Percentiles rank a stretch among this genome's conserved stretches.
phyloP scores from a whole-genome alignment of 805 yeast genomes.

The Metschnikowia similis region DNA sequence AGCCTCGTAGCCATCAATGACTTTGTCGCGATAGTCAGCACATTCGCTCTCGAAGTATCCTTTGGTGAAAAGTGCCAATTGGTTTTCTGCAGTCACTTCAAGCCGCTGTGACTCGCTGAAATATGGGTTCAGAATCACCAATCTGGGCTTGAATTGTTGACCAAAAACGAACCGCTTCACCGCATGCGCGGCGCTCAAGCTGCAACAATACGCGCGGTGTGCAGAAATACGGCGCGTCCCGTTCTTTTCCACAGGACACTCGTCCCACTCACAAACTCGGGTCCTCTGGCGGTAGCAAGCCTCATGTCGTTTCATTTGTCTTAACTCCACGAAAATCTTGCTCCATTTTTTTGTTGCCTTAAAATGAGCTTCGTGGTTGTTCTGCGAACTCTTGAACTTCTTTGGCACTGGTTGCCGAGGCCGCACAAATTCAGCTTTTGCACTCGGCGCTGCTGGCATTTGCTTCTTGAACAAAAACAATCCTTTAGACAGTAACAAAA shows the following conservation, averaged over 20 bases:
- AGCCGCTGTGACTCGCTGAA: background rate
- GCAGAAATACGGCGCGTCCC: slow-evolving; percentile 3
- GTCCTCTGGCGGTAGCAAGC: background rate
- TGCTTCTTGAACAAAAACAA: slow-evolving; percentile 1
- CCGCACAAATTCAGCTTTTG: background rate
- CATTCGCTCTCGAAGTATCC: background rate
- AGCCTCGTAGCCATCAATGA: background rate
- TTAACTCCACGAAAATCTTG: background rate
- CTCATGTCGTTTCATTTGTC: background rate
- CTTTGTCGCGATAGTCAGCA: background rate
- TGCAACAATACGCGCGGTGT: slow-evolving; percentile 4
- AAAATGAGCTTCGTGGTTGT: background rate
- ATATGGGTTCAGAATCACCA: background rate
- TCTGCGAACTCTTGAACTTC: background rate
- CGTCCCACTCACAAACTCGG: slow-evolving; percentile 1
- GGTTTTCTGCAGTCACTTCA: background rate
- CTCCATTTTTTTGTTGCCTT: slow-evolving; percentile 1
- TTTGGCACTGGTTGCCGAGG: background rate
- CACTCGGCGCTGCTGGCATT: background rate
- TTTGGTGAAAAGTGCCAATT: background rate
- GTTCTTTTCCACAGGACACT: slow-evolving; percentile 1
- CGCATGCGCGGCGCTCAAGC: slow-evolving; percentile 1
- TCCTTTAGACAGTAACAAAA: background rate
- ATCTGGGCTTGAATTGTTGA: background rate
- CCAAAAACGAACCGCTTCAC: background rate